phyloP scores from a whole-genome alignment of 441 rosid species.

The Erodium moschatum region DNA sequence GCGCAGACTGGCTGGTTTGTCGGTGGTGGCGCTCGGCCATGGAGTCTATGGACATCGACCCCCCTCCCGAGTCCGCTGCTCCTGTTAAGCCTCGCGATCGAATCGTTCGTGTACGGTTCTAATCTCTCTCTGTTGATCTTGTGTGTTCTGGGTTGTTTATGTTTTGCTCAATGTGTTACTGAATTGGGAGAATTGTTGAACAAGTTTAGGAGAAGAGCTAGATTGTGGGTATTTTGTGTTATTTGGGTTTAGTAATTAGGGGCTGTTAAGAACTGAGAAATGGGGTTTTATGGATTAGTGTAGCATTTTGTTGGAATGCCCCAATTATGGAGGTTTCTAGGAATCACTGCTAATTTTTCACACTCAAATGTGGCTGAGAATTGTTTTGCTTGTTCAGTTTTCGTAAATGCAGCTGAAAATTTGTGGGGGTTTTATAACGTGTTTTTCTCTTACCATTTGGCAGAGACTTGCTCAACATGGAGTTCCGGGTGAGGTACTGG shows the following conservation, averaged over 20 bases:
- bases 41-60: constrained; percentile 54
- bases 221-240: background rate
- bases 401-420: background rate
- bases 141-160: background rate
- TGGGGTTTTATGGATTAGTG: background rate
- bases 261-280: constrained; percentile 5
- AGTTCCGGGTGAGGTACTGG: constrained; percentile 44
- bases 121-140: background rate
- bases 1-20: constrained; percentile 39
- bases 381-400: background rate
- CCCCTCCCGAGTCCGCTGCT: constrained; percentile 28
- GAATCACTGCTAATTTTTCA: background rate
- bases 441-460: constrained; percentile 17
- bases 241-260: background rate
- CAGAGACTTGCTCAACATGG: constrained; percentile 60
- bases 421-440: constrained; percentile 9
- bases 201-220: background rate
- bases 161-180: constrained; percentile 3
- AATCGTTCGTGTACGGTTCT: constrained; percentile 30
- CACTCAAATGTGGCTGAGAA: background rate
- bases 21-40: constrained; percentile 25
- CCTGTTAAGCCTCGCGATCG: constrained; percentile 40
- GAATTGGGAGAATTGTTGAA: background rate
- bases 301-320: constrained; percentile 7
- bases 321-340: background rate